Percentiles rank a stretch among this genome's conserved stretches.
Evolutionary conservation across 1,284 basidiomycete species (phyloP).

Genomic region (Puccinia brachypodii): DNA sequence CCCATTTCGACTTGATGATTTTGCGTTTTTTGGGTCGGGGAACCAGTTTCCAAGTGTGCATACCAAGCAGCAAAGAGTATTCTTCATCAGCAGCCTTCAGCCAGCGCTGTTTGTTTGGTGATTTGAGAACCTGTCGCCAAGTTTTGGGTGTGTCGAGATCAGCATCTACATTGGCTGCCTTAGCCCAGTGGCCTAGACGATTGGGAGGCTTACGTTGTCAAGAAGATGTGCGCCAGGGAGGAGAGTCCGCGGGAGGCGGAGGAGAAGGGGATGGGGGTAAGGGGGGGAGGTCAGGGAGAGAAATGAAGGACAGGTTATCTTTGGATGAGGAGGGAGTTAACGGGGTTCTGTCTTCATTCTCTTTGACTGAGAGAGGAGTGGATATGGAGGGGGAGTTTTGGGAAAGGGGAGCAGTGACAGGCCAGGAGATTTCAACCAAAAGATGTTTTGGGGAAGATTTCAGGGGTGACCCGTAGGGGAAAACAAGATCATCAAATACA

Average conservation of each 20-base stretch:
- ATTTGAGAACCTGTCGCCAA: slow-evolving; percentile 1
- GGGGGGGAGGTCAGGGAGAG: background rate
- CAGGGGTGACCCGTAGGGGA: background rate
- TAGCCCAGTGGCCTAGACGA: background rate
- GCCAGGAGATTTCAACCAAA: background rate
- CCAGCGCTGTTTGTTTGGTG: background rate
- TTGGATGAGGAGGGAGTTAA: background rate
- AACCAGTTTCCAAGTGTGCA: background rate
- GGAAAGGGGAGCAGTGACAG: background rate
- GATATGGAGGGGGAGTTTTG: background rate
- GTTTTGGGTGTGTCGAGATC: slow-evolving; percentile 10
- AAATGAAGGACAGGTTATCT: background rate
- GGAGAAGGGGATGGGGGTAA: background rate
- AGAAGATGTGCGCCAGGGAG: background rate
- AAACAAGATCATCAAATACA: background rate
- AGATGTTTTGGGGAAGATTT: background rate
- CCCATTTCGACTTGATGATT: slow-evolving; percentile 23
- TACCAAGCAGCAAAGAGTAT: background rate
- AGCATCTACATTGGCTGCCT: background rate
- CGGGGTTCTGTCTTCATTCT: background rate
- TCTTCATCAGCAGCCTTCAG: background rate
- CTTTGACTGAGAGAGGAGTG: background rate
- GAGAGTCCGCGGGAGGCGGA: background rate
- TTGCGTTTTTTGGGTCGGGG: background rate
- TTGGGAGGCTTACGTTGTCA: background rate